Evolutionary conservation across 2,329 filamentous ascomycete genomes (phyloP).

Genomic region (Botrytis medusae): DNA sequence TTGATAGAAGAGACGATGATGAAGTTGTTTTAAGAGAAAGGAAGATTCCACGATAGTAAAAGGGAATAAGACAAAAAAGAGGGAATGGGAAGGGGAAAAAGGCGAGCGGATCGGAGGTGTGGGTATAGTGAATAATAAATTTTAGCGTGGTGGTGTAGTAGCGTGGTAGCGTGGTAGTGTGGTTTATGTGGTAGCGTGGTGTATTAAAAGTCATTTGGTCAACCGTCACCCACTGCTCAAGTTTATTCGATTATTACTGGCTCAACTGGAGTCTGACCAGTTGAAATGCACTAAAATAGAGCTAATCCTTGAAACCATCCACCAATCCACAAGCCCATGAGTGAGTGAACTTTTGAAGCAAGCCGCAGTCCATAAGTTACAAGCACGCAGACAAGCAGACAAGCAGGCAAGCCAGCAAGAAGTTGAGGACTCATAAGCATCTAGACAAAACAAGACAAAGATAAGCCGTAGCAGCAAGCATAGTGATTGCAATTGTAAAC

Average conservation of each 20-base stretch:
- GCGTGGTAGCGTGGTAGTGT: not conserved
- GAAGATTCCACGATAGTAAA: conserved; percentile 19
- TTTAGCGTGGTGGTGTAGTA: not conserved
- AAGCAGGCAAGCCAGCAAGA: not conserved
- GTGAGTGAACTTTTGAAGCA: not conserved
- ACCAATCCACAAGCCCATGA: not conserved
- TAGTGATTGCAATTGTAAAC: not conserved
- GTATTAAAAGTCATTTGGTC: not conserved
- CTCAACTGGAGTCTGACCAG: not conserved
- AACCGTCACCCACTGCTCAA: not conserved
- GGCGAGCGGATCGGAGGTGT: conserved; percentile 13
- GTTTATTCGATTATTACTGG: not conserved
- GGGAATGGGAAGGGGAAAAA: conserved; percentile 16
- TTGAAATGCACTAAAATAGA: conserved; percentile 6
- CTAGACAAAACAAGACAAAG: not conserved
- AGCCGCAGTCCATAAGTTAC: not conserved
- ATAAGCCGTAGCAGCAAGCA: not conserved
- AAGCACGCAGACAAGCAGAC: not conserved
- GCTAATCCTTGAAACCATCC: not conserved
- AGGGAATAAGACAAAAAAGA: conserved; percentile 13
- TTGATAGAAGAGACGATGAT: conserved; percentile 17
- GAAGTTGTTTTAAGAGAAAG: conserved; percentile 20
- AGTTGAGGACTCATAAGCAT: not conserved
- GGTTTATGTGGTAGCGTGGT: not conserved
- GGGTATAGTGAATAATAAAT: conserved; percentile 9